Evolutionary conservation across 441 rosid species (phyloP), one percentile per base, ranked within the genome.

Genomic region (Brassica balearica): DNA sequence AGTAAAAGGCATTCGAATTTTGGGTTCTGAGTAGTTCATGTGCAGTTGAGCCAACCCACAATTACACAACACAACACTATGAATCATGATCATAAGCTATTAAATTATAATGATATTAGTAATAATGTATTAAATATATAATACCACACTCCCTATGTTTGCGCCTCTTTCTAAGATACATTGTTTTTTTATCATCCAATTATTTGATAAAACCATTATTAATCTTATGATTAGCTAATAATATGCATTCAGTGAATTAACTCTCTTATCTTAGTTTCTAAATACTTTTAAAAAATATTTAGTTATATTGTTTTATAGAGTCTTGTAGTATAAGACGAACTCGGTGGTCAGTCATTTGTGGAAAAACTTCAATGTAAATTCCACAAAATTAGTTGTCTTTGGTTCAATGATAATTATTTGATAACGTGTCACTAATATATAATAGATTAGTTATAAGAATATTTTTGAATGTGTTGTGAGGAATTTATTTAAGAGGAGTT

Each of bases 21-120:
- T 55, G 74, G 71, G 71, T 65, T 71, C 9, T 32, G 74, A 80
- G 74, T 65, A 80, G 80, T 80, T 81, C 77, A 81, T 81, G 80
- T 81, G 81, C 81, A 81, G 83, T 81, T 81, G 77, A 81, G 83
- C 83, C 83, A 81, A 76, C 80, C 77, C 83, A 81, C 75, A 76
- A 76, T 76, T 76, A 51, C 80, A 76, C 80, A 80, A 61, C 71
- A 67, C 82, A 80, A 65, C 71, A 75, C 61, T 71, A 80, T 80
- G 79, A 74, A 79, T 69, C 79, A 80, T 80, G 76, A 80, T 75
- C 73, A 41, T 46, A 71, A 19, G 51, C 59, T 68, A 36, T 56
- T 17, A 19, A 10, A 10, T 29, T 56, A 58, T 65, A 65, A 8
- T 63, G 36, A 68, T 68, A 56, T 34, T 65, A 17, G 23, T 29